These are phyloP conservation scores for Botrytis deweyae DNA, from an alignment of 2,329 filamentous ascomycete species.

Conservation along the genomic window DNA sequence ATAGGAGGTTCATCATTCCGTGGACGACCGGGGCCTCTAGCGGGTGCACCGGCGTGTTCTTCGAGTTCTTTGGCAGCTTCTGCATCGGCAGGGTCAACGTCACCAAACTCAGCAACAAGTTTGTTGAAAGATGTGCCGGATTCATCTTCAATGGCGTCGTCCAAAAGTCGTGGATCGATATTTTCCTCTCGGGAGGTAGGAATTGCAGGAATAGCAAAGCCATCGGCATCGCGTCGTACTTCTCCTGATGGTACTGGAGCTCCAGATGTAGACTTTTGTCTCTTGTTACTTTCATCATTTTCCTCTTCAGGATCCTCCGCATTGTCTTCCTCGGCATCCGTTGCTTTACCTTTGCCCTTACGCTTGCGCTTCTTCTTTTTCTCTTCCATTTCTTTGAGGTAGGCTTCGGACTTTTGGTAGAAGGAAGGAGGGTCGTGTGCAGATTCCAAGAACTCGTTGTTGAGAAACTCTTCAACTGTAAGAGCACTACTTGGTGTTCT, in stretches of 20 bases:
- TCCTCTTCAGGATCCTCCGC: slow-evolving; percentile 33
- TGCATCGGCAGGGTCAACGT: slow-evolving; percentile 24
- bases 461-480: slow-evolving; percentile 82
- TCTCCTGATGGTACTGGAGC: slow-evolving; percentile 33
- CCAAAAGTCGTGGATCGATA: slow-evolving; percentile 23
- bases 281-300: slow-evolving; percentile 32
- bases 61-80: slow-evolving; percentile 26
- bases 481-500: slow-evolving; percentile 79
- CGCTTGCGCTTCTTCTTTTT: slow-evolving; percentile 47
- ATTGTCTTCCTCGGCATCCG: slow-evolving; percentile 32
- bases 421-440: slow-evolving; percentile 81
- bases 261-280: slow-evolving; percentile 30
- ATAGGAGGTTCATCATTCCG: slow-evolving; percentile 39
- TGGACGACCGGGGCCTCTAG: slow-evolving; percentile 37
- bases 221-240: slow-evolving; percentile 61
- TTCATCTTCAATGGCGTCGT: slow-evolving; percentile 29
- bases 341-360: slow-evolving; percentile 22
- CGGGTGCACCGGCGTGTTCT: slow-evolving; percentile 26
- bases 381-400: slow-evolving; percentile 51
- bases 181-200: slow-evolving; percentile 38
- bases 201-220: slow-evolving; percentile 62
- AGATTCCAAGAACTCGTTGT: slow-evolving; percentile 69
- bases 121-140: slow-evolving; percentile 40
- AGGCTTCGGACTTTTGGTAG: slow-evolving; percentile 63
- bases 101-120: slow-evolving; percentile 49